Evolutionary conservation across 2,329 filamentous ascomycete species (phyloP), one percentile per base, ranked within the genome.

Genomic region (Chrysoporthe cubensis): DNA sequence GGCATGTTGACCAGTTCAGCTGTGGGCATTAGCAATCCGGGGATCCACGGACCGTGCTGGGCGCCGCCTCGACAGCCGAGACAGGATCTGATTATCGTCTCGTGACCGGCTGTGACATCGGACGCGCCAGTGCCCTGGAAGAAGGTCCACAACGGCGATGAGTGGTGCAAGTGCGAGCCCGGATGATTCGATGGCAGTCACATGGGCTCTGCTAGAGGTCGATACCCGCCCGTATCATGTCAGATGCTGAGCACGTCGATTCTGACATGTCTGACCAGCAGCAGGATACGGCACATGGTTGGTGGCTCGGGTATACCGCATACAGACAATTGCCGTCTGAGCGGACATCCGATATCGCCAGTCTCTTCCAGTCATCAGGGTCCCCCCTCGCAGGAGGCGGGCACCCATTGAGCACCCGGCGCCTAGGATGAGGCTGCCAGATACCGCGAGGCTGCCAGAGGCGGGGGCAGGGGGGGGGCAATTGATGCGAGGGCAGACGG

Each of bases 191-290:
- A 50, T 42, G 46, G 26, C 43, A 26, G 54, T 59, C 56, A 65
- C 44, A 60, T 65, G 63, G 63, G 37, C 63, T 26, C 52, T 32
- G 43, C 21, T 42, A 4, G 63, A 65, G 32, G 56, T 65, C 63
- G 63, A 54, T 60, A 59, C 32, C 63, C 63, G 63, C 56, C 3
- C 32, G 26, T 44, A 54, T 52, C 50, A 14, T 48, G 50, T 50
- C 32, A n/a, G 54, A 57, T 57, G 61, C n/a, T 34, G 50, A 37
- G 34, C 46, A 26, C 46, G 26, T 32, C 44, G 40, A 48, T 32
- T 65, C 52, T 65, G 63, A 65, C 63, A 65, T 7, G 63, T 58
- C 63, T 65, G 52, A 65, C 63, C 46, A 37, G 44, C 43, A 65
- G 2, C 34, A 8, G 44, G 11, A 34, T n/a, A 43, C 42, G 52